Evolutionary conservation across 306 rosid species (phyloP).

Genomic region (Gynostemma pentaphyllum): DNA sequence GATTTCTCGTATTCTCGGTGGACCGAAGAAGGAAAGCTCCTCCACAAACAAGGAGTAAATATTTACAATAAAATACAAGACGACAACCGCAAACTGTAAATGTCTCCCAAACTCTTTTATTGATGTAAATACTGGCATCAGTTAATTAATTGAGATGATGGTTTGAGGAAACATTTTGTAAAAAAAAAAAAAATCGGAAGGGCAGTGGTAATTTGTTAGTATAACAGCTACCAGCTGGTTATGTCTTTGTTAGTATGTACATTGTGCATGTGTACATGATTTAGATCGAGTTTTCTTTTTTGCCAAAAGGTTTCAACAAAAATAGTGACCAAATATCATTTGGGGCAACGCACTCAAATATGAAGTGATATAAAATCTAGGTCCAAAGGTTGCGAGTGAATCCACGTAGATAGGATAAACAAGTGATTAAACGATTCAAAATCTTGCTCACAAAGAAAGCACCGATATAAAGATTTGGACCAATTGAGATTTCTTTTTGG

Average conservation of each 20-base stretch:
- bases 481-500: too few species aligned
- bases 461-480: too few species aligned
- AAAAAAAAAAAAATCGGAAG: not conserved
- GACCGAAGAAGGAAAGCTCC: constrained; percentile 65
- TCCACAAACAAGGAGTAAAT: constrained; percentile 51
- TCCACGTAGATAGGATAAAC: too few species aligned
- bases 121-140: not conserved
- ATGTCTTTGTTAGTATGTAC: not conserved
- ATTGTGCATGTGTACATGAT: not conserved
- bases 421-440: too few species aligned
- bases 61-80: not conserved
- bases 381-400: too few species aligned
- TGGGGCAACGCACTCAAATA: too few species aligned
- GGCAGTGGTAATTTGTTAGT: not conserved
- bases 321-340: too few species aligned
- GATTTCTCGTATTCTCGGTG: constrained; percentile 92
- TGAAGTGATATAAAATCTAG: too few species aligned
- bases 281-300: too few species aligned
- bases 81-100: not conserved
- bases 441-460: too few species aligned
- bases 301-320: too few species aligned
- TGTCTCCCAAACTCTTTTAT: not conserved
- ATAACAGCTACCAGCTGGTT: not conserved
- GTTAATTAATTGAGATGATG: not conserved
- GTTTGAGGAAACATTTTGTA: not conserved